Conservation (phyloP, 1,284 basidiomycete species). For the Ustilago crameri region DNA sequence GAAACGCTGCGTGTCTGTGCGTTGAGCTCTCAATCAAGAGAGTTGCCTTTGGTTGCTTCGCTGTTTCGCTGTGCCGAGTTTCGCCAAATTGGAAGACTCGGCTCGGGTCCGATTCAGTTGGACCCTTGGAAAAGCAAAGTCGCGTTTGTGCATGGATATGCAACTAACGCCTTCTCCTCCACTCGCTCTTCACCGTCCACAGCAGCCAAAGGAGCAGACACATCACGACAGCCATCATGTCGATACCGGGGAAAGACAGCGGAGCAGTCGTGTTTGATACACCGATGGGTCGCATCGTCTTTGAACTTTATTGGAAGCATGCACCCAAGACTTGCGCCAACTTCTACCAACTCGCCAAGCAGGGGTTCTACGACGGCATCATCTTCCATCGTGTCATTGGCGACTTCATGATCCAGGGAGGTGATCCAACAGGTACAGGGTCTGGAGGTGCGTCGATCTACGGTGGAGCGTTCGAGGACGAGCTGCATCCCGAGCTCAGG, state of each 20-base stretch:
- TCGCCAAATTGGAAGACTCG: not conserved
- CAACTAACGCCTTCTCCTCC: not conserved
- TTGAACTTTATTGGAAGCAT: slow-evolving; percentile 65
- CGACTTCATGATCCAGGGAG: slow-evolving; percentile 99
- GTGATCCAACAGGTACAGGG: slow-evolving; percentile 95
- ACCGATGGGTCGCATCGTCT: slow-evolving; percentile 56
- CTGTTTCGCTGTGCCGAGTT: not conserved
- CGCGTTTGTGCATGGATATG: slow-evolving; percentile 4
- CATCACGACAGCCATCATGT: slow-evolving; percentile 15
- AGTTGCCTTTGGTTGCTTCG: not conserved
- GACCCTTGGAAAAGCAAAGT: slow-evolving; percentile 18
- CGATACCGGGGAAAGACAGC: slow-evolving; percentile 37
- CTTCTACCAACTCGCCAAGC: slow-evolving; percentile 61
- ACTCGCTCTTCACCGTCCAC: slow-evolving; percentile 6
- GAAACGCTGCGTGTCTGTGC: slow-evolving; percentile 23
- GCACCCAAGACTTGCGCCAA: slow-evolving; percentile 62
- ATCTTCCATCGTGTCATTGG: slow-evolving; percentile 98
- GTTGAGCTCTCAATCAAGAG: too few species aligned
- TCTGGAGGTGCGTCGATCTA: slow-evolving; percentile 80
- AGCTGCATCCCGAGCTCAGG: slow-evolving; percentile 82
- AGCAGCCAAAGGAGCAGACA: not conserved
- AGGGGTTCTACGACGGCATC: slow-evolving; percentile 70
- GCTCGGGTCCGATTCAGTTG: slow-evolving; percentile 28
- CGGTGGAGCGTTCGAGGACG: slow-evolving; percentile 84
- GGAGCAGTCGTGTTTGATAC: slow-evolving; percentile 60